Conservation (phyloP, 2,329 filamentous ascomycete genomes). For the Gaeumannomyces tritici region DNA sequence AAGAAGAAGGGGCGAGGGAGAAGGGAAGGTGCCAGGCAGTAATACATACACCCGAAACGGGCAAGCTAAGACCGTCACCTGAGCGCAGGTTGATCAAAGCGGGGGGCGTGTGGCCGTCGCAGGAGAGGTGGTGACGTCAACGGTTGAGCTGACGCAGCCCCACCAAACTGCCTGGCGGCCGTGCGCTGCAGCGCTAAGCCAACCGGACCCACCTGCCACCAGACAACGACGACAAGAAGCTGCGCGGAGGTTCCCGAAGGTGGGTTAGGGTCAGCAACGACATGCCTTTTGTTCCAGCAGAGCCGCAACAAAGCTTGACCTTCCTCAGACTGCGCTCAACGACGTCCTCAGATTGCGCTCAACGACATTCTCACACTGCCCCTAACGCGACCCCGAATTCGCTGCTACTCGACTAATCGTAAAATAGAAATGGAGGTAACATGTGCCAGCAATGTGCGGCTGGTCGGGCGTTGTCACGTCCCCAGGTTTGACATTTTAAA, state of each 20-base stretch:
- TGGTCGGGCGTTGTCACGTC: not conserved
- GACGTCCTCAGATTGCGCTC: no score
- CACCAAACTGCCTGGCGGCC: not conserved
- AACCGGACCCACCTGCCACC: not conserved
- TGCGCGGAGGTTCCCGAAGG: not conserved
- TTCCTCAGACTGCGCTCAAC: no score
- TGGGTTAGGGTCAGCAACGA: not conserved
- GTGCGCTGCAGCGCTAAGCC: not conserved
- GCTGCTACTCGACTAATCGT: not conserved
- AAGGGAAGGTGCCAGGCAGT: not conserved
- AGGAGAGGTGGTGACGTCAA: not conserved
- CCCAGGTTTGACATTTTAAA: not conserved
- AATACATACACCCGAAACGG: not conserved
- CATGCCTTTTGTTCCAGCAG: not conserved
- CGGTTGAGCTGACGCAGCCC: not conserved
- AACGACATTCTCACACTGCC: no score
- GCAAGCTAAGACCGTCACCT: not conserved
- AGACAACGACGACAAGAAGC: not conserved
- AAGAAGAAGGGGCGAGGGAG: not conserved
- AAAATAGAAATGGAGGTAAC: not conserved
- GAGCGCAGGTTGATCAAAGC: not conserved
- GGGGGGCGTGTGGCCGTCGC: not conserved
- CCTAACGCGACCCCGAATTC: not conserved
- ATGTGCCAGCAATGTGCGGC: not conserved
- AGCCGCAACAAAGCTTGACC: not conserved